These are phyloP conservation scores for Plantago ovata DNA, from an alignment of 257 asterid genomes.

Conservation along the genomic window DNA sequence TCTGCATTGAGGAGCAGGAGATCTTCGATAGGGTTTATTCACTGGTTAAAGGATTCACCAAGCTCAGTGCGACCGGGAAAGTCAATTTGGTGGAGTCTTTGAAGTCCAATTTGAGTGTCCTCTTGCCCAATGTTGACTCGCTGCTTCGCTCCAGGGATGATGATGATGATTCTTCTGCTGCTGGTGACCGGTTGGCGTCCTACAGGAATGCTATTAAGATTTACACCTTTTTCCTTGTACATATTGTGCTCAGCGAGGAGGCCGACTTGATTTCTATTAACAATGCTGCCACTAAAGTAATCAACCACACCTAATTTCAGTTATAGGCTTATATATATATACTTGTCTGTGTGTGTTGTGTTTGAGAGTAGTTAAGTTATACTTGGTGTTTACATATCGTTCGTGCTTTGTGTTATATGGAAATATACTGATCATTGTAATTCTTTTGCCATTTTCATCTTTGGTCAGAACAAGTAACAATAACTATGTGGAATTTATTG, in stretches of 20 bases:
- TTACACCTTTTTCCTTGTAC: constrained; percentile 81
- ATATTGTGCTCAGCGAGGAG: constrained; percentile 68
- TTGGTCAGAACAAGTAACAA: background rate
- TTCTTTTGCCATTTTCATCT: background rate
- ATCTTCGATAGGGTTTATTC: constrained; percentile 79
- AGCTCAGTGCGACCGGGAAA: constrained; percentile 56
- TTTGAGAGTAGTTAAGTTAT: background rate
- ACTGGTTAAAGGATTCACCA: constrained; percentile 65
- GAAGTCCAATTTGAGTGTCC: constrained; percentile 87
- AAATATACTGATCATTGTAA: background rate
- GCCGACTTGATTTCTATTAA: constrained; percentile 33
- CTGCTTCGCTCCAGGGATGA: constrained; percentile 41
- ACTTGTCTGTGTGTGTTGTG: background rate
- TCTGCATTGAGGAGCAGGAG: constrained; percentile 89
- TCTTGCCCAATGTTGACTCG: constrained; percentile 80
- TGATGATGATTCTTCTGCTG: too few species aligned
- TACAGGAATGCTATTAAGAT: constrained; percentile 86
- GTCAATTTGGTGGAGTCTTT: constrained; percentile 75
- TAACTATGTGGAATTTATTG: constrained; percentile 16
- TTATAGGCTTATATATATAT: background rate
- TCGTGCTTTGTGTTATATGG: background rate
- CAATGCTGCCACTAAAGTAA: constrained; percentile 53
- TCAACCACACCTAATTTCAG: background rate
- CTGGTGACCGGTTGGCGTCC: constrained; percentile 49
- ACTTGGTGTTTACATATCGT: too few species aligned